Conservation (phyloP, 2,329 filamentous ascomycete species). For the Thelonectria discophora region DNA sequence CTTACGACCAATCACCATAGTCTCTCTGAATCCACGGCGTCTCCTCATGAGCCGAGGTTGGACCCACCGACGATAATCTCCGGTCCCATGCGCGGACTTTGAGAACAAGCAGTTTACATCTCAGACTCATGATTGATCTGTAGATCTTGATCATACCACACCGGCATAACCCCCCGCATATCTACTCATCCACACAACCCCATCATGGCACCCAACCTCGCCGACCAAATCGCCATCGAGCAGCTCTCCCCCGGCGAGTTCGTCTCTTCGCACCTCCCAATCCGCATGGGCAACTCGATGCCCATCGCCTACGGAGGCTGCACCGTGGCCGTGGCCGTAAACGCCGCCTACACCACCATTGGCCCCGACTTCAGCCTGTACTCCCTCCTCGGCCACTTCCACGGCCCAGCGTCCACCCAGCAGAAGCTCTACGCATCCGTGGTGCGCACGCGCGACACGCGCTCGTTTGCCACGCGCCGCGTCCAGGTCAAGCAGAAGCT, state of each 20-base stretch:
- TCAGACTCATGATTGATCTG: too few relatives aligned
- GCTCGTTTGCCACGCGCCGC: constrained; percentile 57
- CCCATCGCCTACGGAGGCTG: constrained; percentile 57
- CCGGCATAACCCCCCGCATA: too few relatives aligned
- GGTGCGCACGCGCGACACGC: constrained; percentile 52
- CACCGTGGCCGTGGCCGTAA: constrained; percentile 51
- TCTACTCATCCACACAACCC: too few relatives aligned
- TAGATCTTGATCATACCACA: too few relatives aligned
- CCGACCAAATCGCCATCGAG: constrained; percentile 38
- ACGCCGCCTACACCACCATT: constrained; percentile 52
- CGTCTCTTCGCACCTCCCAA: constrained; percentile 41
- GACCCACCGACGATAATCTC: constrained; percentile 6
- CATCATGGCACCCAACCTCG: constrained; percentile 26
- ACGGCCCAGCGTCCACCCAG: constrained; percentile 55
- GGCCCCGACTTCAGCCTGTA: constrained; percentile 52
- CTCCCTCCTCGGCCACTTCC: constrained; percentile 56
- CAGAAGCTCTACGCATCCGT: constrained; percentile 50
- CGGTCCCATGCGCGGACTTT: not conserved
- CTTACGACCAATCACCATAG: too few relatives aligned
- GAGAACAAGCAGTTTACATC: not conserved
- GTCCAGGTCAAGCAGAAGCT: constrained; percentile 55
- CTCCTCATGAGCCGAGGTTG: constrained; percentile 12
- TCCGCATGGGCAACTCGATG: constrained; percentile 44
- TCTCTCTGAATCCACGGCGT: not conserved
- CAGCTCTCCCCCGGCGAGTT: constrained; percentile 33